phyloP scores from a whole-genome alignment of 1,139 yeast species.

The Pichia sp. region DNA sequence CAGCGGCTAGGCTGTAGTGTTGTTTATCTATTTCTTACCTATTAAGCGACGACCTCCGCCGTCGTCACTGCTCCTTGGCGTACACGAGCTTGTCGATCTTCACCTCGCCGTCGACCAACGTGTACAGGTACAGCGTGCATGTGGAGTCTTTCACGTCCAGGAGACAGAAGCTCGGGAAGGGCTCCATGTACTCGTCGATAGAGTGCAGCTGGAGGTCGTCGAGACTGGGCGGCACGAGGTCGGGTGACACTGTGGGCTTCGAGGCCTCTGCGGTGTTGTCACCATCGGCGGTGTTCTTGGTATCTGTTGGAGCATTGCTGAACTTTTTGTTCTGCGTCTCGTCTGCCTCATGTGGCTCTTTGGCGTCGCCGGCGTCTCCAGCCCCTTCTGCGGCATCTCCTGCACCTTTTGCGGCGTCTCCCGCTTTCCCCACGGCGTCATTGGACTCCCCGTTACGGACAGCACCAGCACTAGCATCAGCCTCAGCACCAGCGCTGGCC shows the following conservation, averaged over 20 bases:
- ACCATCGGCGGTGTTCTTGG: no score
- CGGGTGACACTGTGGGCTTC: slow-evolving; percentile 7
- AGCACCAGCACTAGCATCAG: background rate
- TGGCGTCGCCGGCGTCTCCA: background rate
- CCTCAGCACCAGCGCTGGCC: background rate
- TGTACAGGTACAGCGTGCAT: slow-evolving; percentile 82
- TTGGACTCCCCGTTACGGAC: background rate
- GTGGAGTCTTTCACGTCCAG: slow-evolving; percentile 74
- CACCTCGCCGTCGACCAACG: slow-evolving; percentile 74
- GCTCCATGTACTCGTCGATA: slow-evolving; percentile 37
- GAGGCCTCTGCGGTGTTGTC: background rate
- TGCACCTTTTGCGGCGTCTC: background rate
- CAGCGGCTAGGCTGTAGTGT: no score
- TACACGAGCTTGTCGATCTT: slow-evolving; percentile 88
- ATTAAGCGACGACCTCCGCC: no score
- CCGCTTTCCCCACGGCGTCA: background rate
- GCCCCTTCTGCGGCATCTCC: background rate
- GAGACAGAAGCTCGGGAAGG: slow-evolving; percentile 85
- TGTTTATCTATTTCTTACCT: no score
- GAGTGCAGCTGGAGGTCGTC: slow-evolving; percentile 23
- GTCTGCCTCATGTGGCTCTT: background rate
- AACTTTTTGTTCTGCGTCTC: no score
- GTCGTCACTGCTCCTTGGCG: slow-evolving; percentile 47
- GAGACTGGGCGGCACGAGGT: background rate
- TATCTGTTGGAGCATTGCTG: no score